Evolutionary conservation across 1,284 basidiomycete genomes (phyloP).

Genomic region (Tylopilus sp.): DNA sequence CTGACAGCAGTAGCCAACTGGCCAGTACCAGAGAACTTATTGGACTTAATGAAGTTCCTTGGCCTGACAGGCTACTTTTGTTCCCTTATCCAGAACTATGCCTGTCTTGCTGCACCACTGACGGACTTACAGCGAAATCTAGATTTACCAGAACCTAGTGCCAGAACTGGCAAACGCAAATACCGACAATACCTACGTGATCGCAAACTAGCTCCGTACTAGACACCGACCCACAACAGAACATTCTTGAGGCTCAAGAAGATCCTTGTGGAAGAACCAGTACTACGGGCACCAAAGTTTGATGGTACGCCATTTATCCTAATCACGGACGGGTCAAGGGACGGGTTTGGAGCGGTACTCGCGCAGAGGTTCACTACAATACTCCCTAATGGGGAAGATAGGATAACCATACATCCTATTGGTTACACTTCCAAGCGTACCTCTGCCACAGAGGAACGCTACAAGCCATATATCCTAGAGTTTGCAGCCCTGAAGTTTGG

Average conservation of each 20-base stretch:
- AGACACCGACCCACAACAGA: not conserved
- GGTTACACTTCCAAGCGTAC: conserved; percentile 19
- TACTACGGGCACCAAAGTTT: conserved; percentile 7
- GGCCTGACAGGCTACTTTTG: conserved; percentile 23
- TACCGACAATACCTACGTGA: not conserved
- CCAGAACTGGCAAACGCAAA: too few species aligned
- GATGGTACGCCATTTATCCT: conserved; percentile 21
- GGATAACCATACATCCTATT: not conserved
- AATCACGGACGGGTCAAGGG: conserved; percentile 11
- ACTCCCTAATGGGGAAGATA: not conserved
- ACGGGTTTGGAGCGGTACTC: conserved; percentile 7
- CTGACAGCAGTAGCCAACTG: conserved; percentile 17
- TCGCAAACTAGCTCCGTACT: not conserved
- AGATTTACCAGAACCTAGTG: not conserved
- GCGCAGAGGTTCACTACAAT: not conserved
- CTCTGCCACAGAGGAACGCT: not conserved
- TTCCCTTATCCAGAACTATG: conserved; percentile 18
- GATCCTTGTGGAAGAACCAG: not conserved
- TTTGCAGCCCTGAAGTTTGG: conserved; percentile 21
- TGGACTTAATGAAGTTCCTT: conserved; percentile 18
- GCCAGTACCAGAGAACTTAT: not conserved
- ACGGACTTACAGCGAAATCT: conserved; percentile 9
- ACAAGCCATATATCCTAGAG: conserved; percentile 23
- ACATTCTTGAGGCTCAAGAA: conserved; percentile 13
- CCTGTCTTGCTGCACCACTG: conserved; percentile 6